Percentiles rank a stretch among this genome's conserved stretches.
phyloP scores from a whole-genome alignment of 768 basidiomycete genomes.

The Boletus edulis region DNA sequence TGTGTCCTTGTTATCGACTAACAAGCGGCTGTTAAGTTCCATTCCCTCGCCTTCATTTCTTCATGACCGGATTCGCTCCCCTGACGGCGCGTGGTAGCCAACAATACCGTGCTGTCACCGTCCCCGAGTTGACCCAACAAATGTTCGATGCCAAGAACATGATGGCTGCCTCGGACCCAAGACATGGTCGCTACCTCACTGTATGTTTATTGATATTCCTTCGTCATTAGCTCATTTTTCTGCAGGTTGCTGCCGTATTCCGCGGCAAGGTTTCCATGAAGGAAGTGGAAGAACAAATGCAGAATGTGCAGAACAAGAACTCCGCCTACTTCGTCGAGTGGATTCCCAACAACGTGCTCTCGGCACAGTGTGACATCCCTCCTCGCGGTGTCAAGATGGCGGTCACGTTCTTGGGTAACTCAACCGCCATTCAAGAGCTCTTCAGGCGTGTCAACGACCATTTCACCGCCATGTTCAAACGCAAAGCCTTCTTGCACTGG shows the following conservation, averaged over 20 bases:
- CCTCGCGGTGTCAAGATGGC: constrained; percentile 96
- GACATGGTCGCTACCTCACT: constrained; percentile 97
- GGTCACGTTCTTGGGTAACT: constrained; percentile 97
- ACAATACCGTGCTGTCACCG: constrained; percentile 94
- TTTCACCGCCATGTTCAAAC: constrained; percentile 99
- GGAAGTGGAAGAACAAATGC: constrained; percentile 99
- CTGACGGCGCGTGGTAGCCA: constrained; percentile 92
- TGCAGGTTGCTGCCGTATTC: constrained; percentile 89
- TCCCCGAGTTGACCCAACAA: constrained; percentile 96
- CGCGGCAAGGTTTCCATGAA: constrained; percentile 99
- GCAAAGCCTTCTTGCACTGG: constrained; percentile 99
- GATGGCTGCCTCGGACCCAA: constrained; percentile 98
- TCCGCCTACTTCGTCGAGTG: constrained; percentile 98
- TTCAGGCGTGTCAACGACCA: constrained; percentile 99
- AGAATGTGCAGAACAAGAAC: constrained; percentile 96
- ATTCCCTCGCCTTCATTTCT: constrained; percentile 99
- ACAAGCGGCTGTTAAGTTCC: constrained; percentile 55
- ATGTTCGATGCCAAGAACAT: constrained; percentile 99
- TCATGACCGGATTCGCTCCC: constrained; percentile 96
- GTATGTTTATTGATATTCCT: constrained; percentile 39
- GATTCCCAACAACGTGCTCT: constrained; percentile 99
- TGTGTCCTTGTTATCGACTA: neutral
- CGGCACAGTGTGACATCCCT: constrained; percentile 97
- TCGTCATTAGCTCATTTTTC: neutral
- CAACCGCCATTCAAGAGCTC: constrained; percentile 94